Conservation (phyloP, 2,329 filamentous ascomycete species). For the Coniochaeta prunicola region DNA sequence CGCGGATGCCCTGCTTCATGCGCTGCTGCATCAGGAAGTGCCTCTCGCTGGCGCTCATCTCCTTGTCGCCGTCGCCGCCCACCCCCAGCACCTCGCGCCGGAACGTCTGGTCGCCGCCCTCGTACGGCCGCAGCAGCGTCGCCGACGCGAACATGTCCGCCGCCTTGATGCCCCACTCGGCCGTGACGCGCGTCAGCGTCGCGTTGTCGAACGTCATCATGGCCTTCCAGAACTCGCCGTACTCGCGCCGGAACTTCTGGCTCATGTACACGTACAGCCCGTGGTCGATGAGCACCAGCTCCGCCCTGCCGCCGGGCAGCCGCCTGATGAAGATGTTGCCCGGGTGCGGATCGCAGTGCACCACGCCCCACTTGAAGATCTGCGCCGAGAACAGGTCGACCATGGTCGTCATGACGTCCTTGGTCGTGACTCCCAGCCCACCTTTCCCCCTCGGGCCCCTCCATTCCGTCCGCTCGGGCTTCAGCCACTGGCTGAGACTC, state of each 20-base stretch:
- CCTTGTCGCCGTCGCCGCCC: constrained; percentile 39
- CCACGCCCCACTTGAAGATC: constrained; percentile 93
- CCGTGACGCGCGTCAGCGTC: constrained; percentile 65
- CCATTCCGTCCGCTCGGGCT: constrained; percentile 77
- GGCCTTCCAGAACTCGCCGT: constrained; percentile 86
- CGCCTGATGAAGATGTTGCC: constrained; percentile 96
- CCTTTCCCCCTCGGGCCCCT: constrained; percentile 64
- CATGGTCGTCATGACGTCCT: constrained; percentile 94
- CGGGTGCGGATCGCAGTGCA: constrained; percentile 95
- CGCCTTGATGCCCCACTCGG: constrained; percentile 80
- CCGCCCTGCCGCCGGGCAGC: constrained; percentile 70
- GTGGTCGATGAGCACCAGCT: constrained; percentile 94
- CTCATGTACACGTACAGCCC: constrained; percentile 92
- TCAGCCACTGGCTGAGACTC: constrained; percentile 50
- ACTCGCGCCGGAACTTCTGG: constrained; percentile 75
- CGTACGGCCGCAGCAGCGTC: constrained; percentile 84
- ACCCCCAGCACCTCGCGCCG: constrained; percentile 58
- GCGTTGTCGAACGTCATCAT: constrained; percentile 90
- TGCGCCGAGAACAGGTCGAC: constrained; percentile 94
- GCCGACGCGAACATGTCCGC: constrained; percentile 87
- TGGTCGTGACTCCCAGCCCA: constrained; percentile 74
- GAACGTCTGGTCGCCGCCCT: constrained; percentile 69
- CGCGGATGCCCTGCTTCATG: constrained; percentile 61
- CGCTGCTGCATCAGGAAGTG: constrained; percentile 85
- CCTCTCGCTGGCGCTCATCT: constrained; percentile 57